phyloP scores from a whole-genome alignment of 139 green algal species.

The Desmodesmus armatus region DNA sequence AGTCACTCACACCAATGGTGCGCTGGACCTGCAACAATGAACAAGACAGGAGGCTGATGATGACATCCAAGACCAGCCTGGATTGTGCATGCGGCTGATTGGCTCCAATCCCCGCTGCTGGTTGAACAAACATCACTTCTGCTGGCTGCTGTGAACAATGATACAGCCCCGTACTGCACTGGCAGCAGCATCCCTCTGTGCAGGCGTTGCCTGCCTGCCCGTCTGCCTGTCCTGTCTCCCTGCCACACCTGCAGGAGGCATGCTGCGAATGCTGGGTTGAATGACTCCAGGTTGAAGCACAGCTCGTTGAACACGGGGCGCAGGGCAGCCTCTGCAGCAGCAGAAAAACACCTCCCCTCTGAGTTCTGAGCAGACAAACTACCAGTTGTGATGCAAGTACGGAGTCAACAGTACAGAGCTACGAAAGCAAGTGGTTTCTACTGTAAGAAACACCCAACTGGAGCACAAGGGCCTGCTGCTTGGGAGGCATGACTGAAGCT shows the following conservation, averaged over 20 bases:
- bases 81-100: not conserved
- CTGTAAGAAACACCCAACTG: not conserved
- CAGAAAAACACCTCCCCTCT: not conserved
- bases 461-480: not conserved
- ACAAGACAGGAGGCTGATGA: no score
- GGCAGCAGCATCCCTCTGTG: no score
- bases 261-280: conserved; percentile 95
- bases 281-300: conserved; percentile 94
- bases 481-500: not conserved
- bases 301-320: conserved; percentile 90
- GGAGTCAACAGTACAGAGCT: not conserved
- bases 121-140: no score
- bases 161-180: no score
- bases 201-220: no score
- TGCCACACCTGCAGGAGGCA: conserved; percentile 77
- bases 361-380: conserved; percentile 14
- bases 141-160: no score
- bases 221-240: no score
- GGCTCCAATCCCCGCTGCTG: not conserved
- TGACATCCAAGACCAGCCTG: no score
- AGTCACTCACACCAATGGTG: conserved; percentile 86
- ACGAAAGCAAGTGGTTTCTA: no score
- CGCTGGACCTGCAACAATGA: conserved; percentile 65
- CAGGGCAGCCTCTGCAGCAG: conserved; percentile 74
- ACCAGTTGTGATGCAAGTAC: not conserved